Base-by-base conservation (phyloP, 2,329 filamentous ascomycete species). In the Venturia carpophila region DNA sequence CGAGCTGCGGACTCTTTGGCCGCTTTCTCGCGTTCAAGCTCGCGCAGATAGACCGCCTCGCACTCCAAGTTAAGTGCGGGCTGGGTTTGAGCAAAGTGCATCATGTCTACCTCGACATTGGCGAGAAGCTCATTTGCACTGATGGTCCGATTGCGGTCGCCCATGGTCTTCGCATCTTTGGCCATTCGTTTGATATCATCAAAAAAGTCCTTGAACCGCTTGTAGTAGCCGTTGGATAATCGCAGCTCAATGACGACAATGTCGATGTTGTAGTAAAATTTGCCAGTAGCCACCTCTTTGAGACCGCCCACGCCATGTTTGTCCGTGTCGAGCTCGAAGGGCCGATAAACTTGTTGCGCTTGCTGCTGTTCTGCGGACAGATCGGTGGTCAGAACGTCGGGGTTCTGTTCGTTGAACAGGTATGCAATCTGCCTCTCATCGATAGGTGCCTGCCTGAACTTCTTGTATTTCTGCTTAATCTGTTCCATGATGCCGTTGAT, bases 401-500 rank as follows among this genome's bases (percentile, higher is more conserved):
- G 91, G 69, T 96, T 87, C 45, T 87, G 83, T 73, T 97, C 93
- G 37, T 91, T 87, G 71, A 91, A 90, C 1, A 97, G 80, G 73
- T 97, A 96, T 24, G 86, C 82, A 66, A 95, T 91, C 68, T 87
- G 83, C 13, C 77, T 75, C 63, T 90, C 87, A 1, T 90, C 85
- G 67, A 99, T 88, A 52, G 91, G 85, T 0, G 91, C 88, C 65
- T 87, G 86, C 67, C 92, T 84, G 77, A 97, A 97, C 69, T 91
- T 91, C 73, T 88, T 90, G 78, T 96, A 96, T 73, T 89, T 92
- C 67, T 83, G 82, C 75, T 96, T 94, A 73, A 99, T 91, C 76
- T 97, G 91, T 70, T 99, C 93, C 92, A 99, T 97, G 69, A 97
- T 91, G 1, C 91, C 91, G 75, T 97, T 92, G 64, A 99, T 86